phyloP scores from a whole-genome alignment of 2,329 filamentous ascomycete genomes.

The Colletotrichum musicola region DNA sequence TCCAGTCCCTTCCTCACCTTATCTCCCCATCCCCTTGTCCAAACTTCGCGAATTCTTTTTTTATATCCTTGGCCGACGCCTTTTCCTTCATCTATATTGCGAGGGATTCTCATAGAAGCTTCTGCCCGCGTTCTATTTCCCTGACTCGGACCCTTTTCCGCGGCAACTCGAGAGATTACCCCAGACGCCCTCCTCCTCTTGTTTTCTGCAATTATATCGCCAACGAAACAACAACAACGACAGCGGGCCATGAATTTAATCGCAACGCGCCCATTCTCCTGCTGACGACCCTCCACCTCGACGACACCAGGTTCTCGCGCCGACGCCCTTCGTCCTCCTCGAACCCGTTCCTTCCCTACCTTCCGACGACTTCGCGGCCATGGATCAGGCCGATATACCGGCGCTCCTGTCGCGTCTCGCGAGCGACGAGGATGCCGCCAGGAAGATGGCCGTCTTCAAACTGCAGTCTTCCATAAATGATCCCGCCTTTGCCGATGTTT shows the following conservation, averaged over 20 bases:
- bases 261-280: conserved; percentile 13
- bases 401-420: conserved; percentile 73
- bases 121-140: conserved; percentile 28
- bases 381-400: conserved; percentile 78
- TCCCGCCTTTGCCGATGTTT: conserved; percentile 95
- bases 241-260: conserved; percentile 31
- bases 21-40: conserved; percentile 6
- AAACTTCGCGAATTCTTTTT: conserved; percentile 27
- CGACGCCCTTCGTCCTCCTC: conserved; percentile 19
- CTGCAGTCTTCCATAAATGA: conserved; percentile 95
- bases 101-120: conserved; percentile 25
- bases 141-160: conserved; percentile 30
- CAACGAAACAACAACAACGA: conserved; percentile 5
- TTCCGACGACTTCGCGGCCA: conserved; percentile 46
- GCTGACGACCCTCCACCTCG: conserved; percentile 32
- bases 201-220: conserved; percentile 19
- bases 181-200: conserved; percentile 16
- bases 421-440: conserved; percentile 86
- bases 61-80: conserved; percentile 24
- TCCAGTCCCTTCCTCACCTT: conserved; percentile 20
- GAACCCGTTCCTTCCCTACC: conserved; percentile 7
- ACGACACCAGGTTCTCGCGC: conserved; percentile 26
- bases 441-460: conserved; percentile 99
- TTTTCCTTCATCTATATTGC: conserved; percentile 3
- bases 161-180: conserved; percentile 16